Evolutionary conservation across 2,329 filamentous ascomycete genomes (phyloP).

Genomic region (Pseudogymnoascus verrucosus): DNA sequence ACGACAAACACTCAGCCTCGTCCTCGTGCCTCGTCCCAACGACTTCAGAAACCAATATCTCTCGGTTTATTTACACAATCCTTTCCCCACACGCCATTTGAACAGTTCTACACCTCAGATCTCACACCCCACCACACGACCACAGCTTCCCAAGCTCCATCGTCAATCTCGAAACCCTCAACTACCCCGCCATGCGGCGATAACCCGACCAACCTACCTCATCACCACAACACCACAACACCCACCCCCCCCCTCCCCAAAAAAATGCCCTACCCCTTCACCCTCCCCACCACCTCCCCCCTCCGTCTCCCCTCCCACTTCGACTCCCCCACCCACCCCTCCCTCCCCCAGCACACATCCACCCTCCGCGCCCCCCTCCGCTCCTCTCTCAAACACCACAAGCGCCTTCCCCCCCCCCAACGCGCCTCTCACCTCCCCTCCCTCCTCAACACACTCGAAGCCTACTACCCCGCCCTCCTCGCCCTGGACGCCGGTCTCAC

Average conservation of each 20-base stretch:
- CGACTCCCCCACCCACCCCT: constrained; percentile 76
- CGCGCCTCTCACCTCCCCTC: constrained; percentile 60
- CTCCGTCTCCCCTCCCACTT: constrained; percentile 75
- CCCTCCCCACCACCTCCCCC: constrained; percentile 80
- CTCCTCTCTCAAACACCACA: constrained; percentile 80
- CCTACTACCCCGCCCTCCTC: constrained; percentile 78
- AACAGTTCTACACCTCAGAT: not conserved
- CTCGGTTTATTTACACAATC: not conserved
- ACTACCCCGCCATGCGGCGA: not conserved
- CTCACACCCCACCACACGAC: not conserved
- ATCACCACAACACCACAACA: constrained; percentile 15
- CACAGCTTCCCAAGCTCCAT: not conserved
- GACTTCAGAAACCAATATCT: not conserved
- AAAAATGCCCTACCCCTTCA: constrained; percentile 80
- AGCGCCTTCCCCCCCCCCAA: constrained; percentile 66
- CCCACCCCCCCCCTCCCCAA: constrained; percentile 17
- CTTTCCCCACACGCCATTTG: not conserved
- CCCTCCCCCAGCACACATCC: constrained; percentile 72
- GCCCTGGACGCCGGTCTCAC: constrained; percentile 52
- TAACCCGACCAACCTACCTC: not conserved
- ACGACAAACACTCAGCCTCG: not conserved
- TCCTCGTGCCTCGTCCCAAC: not conserved
- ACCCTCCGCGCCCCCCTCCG: constrained; percentile 77
- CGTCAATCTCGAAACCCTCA: not conserved
- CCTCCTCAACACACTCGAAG: constrained; percentile 60